Evolutionary conservation across 306 rosid genomes (phyloP).

Genomic region (Cicer chorassanicum): DNA sequence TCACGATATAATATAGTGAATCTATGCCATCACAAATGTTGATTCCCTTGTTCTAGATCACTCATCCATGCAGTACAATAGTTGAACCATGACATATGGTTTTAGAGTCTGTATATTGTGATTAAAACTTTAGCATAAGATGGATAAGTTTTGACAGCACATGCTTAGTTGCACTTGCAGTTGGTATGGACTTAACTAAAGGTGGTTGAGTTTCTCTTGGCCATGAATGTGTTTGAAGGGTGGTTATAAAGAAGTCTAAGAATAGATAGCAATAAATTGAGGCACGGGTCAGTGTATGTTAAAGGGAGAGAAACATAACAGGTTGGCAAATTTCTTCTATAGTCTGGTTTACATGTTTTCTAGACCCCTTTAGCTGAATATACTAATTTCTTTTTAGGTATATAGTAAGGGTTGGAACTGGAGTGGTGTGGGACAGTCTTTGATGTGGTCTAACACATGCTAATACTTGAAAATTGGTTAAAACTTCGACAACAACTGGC

Average conservation of each 20-base stretch:
- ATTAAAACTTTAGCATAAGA: background rate
- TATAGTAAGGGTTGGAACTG: background rate
- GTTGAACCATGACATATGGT: too few species aligned
- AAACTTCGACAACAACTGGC: too few species aligned
- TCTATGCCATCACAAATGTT: background rate
- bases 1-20: background rate
- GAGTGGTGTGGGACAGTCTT: too few species aligned
- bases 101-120: too few species aligned
- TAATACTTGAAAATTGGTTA: too few species aligned
- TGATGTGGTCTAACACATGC: too few species aligned
- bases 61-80: background rate
- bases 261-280: constrained; percentile 22
- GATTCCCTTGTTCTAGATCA: background rate
- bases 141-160: background rate
- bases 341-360: background rate
- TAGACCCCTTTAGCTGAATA: background rate
- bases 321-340: background rate
- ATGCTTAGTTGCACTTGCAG: background rate
- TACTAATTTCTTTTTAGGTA: constrained; percentile 12
- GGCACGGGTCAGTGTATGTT: constrained; percentile 25
- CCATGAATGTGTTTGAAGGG: constrained; percentile 24
- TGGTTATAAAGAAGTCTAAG: background rate
- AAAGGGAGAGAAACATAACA: background rate
- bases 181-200: background rate
- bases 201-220: constrained; percentile 4